A percentile compares a stretch with the other conserved stretches of the same genome.
Evolutionary conservation across 345 rosid species (phyloP).

Genomic region (Salix brachista): DNA sequence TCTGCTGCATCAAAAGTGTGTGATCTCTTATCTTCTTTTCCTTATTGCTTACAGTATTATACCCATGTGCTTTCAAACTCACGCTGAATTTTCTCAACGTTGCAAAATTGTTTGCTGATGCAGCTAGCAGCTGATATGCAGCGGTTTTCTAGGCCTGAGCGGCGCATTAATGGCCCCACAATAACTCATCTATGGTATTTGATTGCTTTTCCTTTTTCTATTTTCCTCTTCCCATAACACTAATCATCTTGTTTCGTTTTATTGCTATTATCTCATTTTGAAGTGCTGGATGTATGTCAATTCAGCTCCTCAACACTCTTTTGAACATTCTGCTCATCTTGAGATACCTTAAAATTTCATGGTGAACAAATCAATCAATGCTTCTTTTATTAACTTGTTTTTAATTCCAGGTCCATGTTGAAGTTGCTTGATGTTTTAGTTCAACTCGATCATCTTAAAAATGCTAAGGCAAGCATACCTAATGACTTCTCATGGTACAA

Average conservation of each 20-base stretch:
- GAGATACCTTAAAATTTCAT: not conserved
- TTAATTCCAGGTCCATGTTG: constrained; percentile 74
- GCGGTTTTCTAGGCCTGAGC: constrained; percentile 95
- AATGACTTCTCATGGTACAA: constrained; percentile 99
- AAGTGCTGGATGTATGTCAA: constrained; percentile 3
- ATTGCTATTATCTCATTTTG: not conserved
- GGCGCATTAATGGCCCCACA: constrained; percentile 95
- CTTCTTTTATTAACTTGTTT: constrained; percentile 15
- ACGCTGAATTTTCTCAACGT: not conserved
- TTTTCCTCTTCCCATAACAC: not conserved
- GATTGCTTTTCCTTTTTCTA: constrained; percentile 1
- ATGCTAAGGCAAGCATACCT: constrained; percentile 98
- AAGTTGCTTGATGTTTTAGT: constrained; percentile 91
- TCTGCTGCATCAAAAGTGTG: constrained; percentile 87
- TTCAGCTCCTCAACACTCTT: not conserved
- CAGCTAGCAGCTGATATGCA: constrained; percentile 99
- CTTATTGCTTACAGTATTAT: not conserved
- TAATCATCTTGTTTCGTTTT: not conserved
- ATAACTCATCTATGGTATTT: constrained; percentile 85
- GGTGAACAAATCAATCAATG: not conserved
- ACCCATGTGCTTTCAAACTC: not conserved
- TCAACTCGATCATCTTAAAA: constrained; percentile 99
- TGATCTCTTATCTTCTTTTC: constrained; percentile 2
- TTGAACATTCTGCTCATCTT: not conserved
- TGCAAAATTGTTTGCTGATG: constrained; percentile 26